phyloP scores from a whole-genome alignment of 768 basidiomycete genomes.

The Daedaleopsis sinensis region DNA sequence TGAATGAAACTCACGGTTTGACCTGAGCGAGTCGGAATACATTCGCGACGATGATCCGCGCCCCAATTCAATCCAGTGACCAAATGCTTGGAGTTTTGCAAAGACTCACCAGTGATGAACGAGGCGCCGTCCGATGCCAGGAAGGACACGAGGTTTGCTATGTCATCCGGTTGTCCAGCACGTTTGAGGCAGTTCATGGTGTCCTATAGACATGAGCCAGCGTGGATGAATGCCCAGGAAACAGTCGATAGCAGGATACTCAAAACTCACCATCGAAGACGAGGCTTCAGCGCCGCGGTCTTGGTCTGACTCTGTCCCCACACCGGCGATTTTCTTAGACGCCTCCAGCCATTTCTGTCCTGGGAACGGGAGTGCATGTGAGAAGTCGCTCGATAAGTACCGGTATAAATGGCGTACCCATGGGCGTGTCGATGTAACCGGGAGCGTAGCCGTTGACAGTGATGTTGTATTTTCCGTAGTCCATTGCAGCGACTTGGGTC shows the following conservation, averaged over 20 bases:
- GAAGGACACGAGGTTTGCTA: conserved; percentile 34
- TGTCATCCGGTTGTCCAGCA: conserved; percentile 33
- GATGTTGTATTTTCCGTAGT: conserved; percentile 29
- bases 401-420: conserved; percentile 16
- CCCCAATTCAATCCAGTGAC: neutral
- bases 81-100: neutral
- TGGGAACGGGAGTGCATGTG: too few species aligned
- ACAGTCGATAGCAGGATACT: neutral
- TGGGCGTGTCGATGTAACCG: conserved; percentile 27
- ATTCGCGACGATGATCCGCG: neutral
- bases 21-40: neutral
- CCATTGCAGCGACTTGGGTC: conserved; percentile 31
- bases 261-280: too few species aligned
- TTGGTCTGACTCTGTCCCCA: too few species aligned
- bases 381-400: too few species aligned
- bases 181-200: conserved; percentile 27
- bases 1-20: neutral
- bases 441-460: conserved; percentile 35
- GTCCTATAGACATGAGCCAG: neutral
- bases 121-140: conserved; percentile 31
- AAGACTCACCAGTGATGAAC: conserved; percentile 30
- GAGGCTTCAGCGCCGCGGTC: too few species aligned
- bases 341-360: too few species aligned
- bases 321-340: too few species aligned
- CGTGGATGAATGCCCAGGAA: too few species aligned